A percentile compares a stretch with the other conserved stretches of the same genome.
phyloP scores from a whole-genome alignment of 1,284 basidiomycete genomes.

The Ceratobasidium sp. region DNA sequence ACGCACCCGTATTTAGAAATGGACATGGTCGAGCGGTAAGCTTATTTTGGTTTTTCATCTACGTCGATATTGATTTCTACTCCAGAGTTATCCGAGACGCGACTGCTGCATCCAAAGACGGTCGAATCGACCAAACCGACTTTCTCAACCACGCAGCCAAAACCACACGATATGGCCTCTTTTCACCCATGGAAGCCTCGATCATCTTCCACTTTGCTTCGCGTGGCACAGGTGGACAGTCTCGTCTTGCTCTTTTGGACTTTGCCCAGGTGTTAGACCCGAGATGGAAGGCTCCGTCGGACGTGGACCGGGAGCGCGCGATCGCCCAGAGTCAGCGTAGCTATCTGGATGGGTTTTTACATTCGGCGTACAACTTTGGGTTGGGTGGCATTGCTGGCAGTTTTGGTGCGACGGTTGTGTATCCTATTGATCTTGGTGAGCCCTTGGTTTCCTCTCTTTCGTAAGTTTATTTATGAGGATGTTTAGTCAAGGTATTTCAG shows the following conservation, averaged over 20 bases:
- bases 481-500: constrained; percentile 73
- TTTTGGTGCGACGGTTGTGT: constrained; percentile 92
- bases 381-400: constrained; percentile 95
- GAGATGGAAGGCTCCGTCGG: constrained; percentile 80
- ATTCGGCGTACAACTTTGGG: constrained; percentile 87
- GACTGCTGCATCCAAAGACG: constrained; percentile 90
- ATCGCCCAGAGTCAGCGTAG: constrained; percentile 54
- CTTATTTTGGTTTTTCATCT: background rate
- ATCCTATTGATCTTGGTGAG: constrained; percentile 93
- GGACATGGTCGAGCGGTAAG: constrained; percentile 92
- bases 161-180: constrained; percentile 88
- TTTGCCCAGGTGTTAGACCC: constrained; percentile 92
- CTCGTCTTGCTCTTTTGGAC: constrained; percentile 83
- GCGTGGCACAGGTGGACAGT: constrained; percentile 74
- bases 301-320: constrained; percentile 58
- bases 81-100: constrained; percentile 85
- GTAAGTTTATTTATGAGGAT: constrained; percentile 19
- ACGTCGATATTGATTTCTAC: constrained; percentile 46
- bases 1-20: constrained; percentile 72
- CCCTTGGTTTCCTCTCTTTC: constrained; percentile 50
- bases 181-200: constrained; percentile 95
- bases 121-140: constrained; percentile 88
- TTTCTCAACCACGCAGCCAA: constrained; percentile 82
- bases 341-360: constrained; percentile 67
- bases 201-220: constrained; percentile 97